Evolutionary conservation across 2,329 filamentous ascomycete species (phyloP).

Genomic region (Aaosphaeria pasadenensis): DNA sequence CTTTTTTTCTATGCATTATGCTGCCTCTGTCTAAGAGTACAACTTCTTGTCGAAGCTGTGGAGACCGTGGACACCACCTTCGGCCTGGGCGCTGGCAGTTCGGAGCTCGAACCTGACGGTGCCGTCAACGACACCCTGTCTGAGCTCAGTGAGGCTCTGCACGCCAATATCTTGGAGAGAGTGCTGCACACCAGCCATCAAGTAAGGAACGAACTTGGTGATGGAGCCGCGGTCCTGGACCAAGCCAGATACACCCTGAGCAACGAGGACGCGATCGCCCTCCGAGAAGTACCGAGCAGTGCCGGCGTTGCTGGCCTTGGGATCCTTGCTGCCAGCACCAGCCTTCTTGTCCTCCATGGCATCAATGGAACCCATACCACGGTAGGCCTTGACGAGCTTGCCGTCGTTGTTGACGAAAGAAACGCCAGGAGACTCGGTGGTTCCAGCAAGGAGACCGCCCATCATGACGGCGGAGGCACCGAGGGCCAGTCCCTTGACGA

Average conservation of each 20-base stretch:
- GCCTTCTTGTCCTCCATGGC: conserved; percentile 99
- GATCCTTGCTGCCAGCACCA: conserved; percentile 67
- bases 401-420: conserved; percentile 96
- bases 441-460: conserved; percentile 95
- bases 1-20: conserved; percentile 26
- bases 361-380: conserved; percentile 98
- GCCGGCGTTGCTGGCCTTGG: conserved; percentile 77
- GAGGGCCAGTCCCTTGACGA: conserved; percentile 94
- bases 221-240: conserved; percentile 82
- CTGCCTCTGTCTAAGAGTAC: conserved; percentile 63
- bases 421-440: conserved; percentile 93
- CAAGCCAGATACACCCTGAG: conserved; percentile 89
- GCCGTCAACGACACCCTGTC: conserved; percentile 70
- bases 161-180: conserved; percentile 94
- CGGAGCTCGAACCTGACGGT: conserved; percentile 88
- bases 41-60: conserved; percentile 99
- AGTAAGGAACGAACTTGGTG: conserved; percentile 93
- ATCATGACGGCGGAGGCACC: conserved; percentile 98
- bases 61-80: conserved; percentile 94
- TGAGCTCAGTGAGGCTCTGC: conserved; percentile 73
- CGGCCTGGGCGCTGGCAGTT: conserved; percentile 89
- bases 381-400: conserved; percentile 98
- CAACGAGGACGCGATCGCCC: conserved; percentile 89
- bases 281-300: conserved; percentile 98
- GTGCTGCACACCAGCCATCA: conserved; percentile 94